Conservation (phyloP, 176 grass and related monocot species). For the Eragrostis nindensis region DNA sequence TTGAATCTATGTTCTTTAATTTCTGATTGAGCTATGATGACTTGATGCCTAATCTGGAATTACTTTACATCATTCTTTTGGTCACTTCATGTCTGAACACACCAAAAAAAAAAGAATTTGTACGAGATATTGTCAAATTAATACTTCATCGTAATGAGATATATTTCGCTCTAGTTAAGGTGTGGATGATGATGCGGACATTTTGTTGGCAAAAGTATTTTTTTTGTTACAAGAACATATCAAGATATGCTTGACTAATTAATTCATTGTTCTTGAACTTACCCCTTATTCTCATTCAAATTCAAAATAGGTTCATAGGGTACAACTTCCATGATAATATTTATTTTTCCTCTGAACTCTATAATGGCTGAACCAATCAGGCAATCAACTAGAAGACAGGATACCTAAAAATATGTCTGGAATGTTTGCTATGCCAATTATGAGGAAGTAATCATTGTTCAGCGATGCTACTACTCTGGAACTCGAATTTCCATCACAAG, state of each 20-base stretch:
- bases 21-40: too few relatives aligned
- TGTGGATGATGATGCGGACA: not conserved
- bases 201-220: not conserved
- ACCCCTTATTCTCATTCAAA: not conserved
- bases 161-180: not conserved
- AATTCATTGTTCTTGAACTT: not conserved
- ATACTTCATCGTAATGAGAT: not conserved
- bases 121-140: not conserved
- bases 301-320: not conserved
- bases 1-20: not conserved
- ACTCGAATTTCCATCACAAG: not conserved
- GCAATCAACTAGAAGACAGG: not conserved
- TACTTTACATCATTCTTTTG: not conserved
- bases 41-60: too few relatives aligned
- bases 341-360: not conserved
- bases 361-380: not conserved
- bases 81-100: not conserved
- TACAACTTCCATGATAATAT: not conserved
- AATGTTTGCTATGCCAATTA: conserved; percentile 11
- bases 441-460: conserved; percentile 1
- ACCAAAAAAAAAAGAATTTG: not conserved
- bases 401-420: not conserved
- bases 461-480: not conserved
- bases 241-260: not conserved
- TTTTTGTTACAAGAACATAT: not conserved